Evolutionary conservation across 176 grass and related monocot genomes (phyloP).

Genomic region (Bolboschoenus planiculmis): DNA sequence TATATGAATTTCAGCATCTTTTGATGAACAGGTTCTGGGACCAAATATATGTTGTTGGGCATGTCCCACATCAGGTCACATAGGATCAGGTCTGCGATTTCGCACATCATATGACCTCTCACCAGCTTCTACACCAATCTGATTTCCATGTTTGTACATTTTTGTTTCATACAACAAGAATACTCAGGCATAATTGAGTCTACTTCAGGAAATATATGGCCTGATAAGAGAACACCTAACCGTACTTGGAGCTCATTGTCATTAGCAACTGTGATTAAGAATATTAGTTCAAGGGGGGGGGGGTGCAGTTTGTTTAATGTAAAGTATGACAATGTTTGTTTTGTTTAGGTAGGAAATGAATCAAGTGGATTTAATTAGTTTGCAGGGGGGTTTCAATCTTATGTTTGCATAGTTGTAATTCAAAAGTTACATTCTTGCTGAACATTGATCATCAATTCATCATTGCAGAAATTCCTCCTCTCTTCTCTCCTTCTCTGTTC

Average conservation of each 20-base stretch:
- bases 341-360: neutral
- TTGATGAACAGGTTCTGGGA: conserved; percentile 52
- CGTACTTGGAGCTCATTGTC: neutral
- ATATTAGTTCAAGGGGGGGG: neutral
- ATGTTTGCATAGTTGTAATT: neutral
- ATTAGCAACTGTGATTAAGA: neutral
- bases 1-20: neutral
- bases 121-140: conserved; percentile 29
- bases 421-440: neutral
- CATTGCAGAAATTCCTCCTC: neutral
- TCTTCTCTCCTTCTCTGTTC: neutral
- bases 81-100: conserved; percentile 59
- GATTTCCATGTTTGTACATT: conserved; percentile 29
- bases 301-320: neutral
- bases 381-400: neutral
- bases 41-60: conserved; percentile 68
- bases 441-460: conserved; percentile 11
- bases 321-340: conserved; percentile 1
- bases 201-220: neutral
- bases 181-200: neutral
- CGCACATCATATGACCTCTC: conserved; percentile 68
- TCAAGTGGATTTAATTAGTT: neutral
- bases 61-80: conserved; percentile 49
- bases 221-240: neutral
- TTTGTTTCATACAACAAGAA: conserved; percentile 14